Evolutionary conservation across 495 filamentous ascomycete genomes (phyloP).

Genomic region (Penicillium psychrofluorescens): DNA sequence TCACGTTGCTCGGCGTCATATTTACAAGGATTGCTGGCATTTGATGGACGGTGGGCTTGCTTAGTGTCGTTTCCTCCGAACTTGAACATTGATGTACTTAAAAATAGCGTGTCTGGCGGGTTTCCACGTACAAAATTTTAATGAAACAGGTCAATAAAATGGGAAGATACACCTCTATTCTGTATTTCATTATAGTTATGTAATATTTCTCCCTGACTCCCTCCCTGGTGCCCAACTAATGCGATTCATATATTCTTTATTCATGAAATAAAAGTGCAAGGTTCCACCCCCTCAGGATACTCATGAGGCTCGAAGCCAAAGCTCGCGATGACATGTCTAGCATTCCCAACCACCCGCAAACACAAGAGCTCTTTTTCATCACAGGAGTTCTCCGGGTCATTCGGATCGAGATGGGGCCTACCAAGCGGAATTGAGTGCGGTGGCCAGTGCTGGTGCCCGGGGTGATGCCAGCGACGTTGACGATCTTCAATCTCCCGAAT

Average conservation of each 20-base stretch:
- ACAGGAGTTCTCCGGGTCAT: constrained; percentile 1
- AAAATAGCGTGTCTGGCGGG: too few relatives aligned
- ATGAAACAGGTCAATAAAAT: too few relatives aligned
- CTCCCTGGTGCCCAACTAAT: background rate
- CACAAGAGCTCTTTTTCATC: constrained; percentile 31
- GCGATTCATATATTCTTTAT: background rate
- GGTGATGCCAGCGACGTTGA: constrained; percentile 35
- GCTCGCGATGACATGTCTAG: constrained; percentile 29
- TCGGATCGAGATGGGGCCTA: background rate
- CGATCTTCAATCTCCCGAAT: constrained; percentile 35
- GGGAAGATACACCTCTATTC: too few relatives aligned
- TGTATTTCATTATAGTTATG: too few relatives aligned
- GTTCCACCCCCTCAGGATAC: constrained; percentile 26
- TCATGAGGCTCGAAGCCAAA: constrained; percentile 36
- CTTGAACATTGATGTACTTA: too few relatives aligned
- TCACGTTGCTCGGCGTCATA: background rate
- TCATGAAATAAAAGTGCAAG: background rate
- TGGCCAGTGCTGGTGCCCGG: constrained; percentile 12
- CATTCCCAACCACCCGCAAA: constrained; percentile 29
- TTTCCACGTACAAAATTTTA: too few relatives aligned
- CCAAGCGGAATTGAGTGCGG: background rate
- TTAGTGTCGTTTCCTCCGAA: background rate
- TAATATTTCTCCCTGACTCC: too few relatives aligned
- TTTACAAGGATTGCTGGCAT: background rate
- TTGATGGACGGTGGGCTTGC: background rate